phyloP scores from a whole-genome alignment of 2,329 filamentous ascomycete species.

The Aspergillus chevalieri region DNA sequence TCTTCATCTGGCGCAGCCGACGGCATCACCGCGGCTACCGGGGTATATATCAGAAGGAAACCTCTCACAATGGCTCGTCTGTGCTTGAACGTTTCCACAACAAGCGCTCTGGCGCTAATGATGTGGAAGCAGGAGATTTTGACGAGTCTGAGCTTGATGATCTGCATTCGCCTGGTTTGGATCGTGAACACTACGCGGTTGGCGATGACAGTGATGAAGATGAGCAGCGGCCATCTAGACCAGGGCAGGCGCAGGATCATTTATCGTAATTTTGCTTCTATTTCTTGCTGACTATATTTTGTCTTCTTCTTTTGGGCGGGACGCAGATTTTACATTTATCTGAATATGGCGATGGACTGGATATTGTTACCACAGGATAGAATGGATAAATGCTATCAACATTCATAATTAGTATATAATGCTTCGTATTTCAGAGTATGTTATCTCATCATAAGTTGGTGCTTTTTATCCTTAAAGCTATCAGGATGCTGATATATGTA shows the following conservation, averaged over 20 bases:
- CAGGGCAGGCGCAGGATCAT: constrained; percentile 4
- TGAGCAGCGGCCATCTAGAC: constrained; percentile 10
- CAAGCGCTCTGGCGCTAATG: constrained; percentile 35
- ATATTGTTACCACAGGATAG: background rate
- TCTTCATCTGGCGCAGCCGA: constrained; percentile 56
- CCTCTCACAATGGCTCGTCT: constrained; percentile 27
- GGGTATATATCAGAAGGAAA: constrained; percentile 39
- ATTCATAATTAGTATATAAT: background rate
- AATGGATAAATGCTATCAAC: background rate
- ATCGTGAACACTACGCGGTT: constrained; percentile 41
- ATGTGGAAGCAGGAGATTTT: constrained; percentile 58
- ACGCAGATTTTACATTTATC: no score
- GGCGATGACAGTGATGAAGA: constrained; percentile 41
- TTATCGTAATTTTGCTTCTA: constrained; percentile 5
- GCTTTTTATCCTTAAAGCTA: background rate
- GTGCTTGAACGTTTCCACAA: constrained; percentile 45
- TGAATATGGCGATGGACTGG: background rate
- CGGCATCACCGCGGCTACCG: constrained; percentile 41
- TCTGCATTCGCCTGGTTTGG: constrained; percentile 34
- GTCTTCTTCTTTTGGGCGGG: background rate
- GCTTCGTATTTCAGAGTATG: no score
- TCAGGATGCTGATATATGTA: background rate
- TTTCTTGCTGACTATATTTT: background rate
- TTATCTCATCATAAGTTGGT: background rate
- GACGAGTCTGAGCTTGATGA: constrained; percentile 58